Base-by-base conservation (phyloP, 1,284 basidiomycete species). In the Cystobasidium slooffiae region DNA sequence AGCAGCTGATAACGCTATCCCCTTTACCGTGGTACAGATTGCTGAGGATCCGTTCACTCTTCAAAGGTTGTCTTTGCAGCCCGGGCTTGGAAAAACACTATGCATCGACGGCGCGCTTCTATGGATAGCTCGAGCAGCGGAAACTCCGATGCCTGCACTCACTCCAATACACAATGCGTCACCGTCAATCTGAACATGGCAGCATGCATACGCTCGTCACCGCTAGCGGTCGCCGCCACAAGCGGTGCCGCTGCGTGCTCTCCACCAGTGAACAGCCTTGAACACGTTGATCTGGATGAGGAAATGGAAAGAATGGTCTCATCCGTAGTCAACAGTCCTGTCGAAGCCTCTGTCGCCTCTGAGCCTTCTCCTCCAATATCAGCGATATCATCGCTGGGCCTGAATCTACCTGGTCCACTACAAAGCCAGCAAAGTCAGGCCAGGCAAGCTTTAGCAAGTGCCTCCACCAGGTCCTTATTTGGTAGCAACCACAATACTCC, bases 231-330 rank as follows among this genome's bases (percentile, higher is more conserved):
- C 22, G 46, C 44, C 18, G 58, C 49, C 6, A 51, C 31, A 0
- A 20, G 31, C 39, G 49, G 65, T 8, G 63, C 62, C 9, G 39
- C 47, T 3, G 24, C 49, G 9, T 41, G 37, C 8, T 61, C 70
- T 0, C 24, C 52, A 39, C 39, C 41, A 12, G 49, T n/a, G 41
- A 47, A n/a, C 24, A 37, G 37, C 62, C 37, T 52, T 14, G 49
- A 56, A 24, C n/a, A 55, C n/a, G 52, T 10, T 16, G 69, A 65
- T 18, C n/a, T 47, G 10, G 70, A 73, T n/a, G 70, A 65, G n/a
- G 52, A 73, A 52, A 73, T 73, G 70, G 70, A 73, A 49, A 7
- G 63, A 31, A 73, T 73, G 70, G 70, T 73, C 18, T 53, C 61
- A 10, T 73, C 70, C 18, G 70, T 73, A 18, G 70, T 73, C 7